Percentiles rank a stretch among this genome's conserved stretches.
Evolutionary conservation across 495 filamentous ascomycete genomes (phyloP).

Genomic region (Penicillium salamii): DNA sequence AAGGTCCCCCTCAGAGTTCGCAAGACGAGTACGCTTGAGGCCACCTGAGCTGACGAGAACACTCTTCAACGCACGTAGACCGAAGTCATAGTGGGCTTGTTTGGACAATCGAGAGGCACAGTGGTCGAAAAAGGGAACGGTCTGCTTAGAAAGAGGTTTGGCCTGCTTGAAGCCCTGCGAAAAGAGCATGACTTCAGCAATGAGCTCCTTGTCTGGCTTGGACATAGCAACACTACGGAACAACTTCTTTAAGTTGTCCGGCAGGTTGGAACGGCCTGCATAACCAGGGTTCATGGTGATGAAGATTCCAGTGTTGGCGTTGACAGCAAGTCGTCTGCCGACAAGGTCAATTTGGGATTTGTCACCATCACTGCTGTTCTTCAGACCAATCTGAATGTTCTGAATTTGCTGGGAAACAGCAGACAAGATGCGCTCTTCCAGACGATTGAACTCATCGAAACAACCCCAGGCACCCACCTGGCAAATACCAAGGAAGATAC

Average conservation of each 20-base stretch:
- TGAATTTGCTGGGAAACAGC: conserved; percentile 98
- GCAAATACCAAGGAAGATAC: conserved; percentile 98
- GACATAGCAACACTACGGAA: conserved; percentile 99
- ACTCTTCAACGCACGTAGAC: conserved; percentile 94
- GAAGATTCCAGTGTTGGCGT: conserved; percentile 93
- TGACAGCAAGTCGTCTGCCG: conserved; percentile 81
- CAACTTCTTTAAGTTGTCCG: conserved; percentile 98
- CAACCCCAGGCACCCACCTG: conserved; percentile 99
- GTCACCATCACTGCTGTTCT: conserved; percentile 70
- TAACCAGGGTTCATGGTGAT: conserved; percentile 99
- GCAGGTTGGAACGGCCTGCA: conserved; percentile 94
- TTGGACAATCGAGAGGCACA: conserved; percentile 80
- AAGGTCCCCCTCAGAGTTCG: conserved; percentile 50
- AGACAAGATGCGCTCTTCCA: conserved; percentile 95
- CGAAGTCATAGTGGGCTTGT: conserved; percentile 99
- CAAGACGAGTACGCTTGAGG: conserved; percentile 81
- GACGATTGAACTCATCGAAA: conserved; percentile 98
- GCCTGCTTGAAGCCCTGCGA: conserved; percentile 98
- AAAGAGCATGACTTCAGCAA: conserved; percentile 99
- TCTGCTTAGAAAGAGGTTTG: conserved; percentile 86
- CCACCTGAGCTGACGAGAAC: conserved; percentile 96
- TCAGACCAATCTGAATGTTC: conserved; percentile 94
- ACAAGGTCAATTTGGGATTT: conserved; percentile 90
- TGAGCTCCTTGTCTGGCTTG: conserved; percentile 98
- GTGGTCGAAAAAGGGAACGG: conserved; percentile 95